These are phyloP conservation scores for Chlamydomonas schloesseri DNA, from an alignment of 139 green algal genomes.

Conservation along the genomic window DNA sequence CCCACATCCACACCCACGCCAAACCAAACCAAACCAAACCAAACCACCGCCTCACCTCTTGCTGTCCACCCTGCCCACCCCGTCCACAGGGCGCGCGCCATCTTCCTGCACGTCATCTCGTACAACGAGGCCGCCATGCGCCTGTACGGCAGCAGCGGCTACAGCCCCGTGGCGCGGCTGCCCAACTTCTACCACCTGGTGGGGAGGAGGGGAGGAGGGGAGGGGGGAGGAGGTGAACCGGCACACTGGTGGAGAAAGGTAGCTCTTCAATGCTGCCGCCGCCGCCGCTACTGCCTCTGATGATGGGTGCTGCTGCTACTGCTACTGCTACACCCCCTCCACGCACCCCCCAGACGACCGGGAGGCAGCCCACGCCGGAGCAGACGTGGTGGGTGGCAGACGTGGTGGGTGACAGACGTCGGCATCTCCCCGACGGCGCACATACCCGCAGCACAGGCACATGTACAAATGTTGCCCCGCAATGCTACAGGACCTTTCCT, in stretches of 20 bases:
- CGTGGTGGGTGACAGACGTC: too few relatives aligned
- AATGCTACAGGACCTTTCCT: too few relatives aligned
- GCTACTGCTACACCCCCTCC: neutral
- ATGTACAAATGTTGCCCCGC: too few relatives aligned
- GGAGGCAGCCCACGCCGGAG: constrained; percentile 26
- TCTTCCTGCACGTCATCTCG: constrained; percentile 65
- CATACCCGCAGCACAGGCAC: too few relatives aligned
- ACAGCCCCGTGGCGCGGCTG: constrained; percentile 38
- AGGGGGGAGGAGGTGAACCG: too few relatives aligned
- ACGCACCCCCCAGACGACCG: neutral
- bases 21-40: too few relatives aligned
- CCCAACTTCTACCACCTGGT: constrained; percentile 52
- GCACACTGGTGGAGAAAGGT: too few relatives aligned
- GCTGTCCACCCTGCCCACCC: too few relatives aligned
- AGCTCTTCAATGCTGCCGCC: neutral
- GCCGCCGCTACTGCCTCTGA: neutral
- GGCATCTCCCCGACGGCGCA: too few relatives aligned
- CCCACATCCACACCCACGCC: too few relatives aligned
- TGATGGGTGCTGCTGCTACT: neutral
- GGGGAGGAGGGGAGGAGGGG: too few relatives aligned
- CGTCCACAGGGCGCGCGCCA: neutral
- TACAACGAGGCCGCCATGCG: constrained; percentile 60
- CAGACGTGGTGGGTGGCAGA: constrained; percentile 3
- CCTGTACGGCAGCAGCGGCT: constrained; percentile 50
- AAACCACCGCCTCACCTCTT: too few relatives aligned